Conservation (phyloP, 2,329 filamentous ascomycete species). For the Fusarium sp. region DNA sequence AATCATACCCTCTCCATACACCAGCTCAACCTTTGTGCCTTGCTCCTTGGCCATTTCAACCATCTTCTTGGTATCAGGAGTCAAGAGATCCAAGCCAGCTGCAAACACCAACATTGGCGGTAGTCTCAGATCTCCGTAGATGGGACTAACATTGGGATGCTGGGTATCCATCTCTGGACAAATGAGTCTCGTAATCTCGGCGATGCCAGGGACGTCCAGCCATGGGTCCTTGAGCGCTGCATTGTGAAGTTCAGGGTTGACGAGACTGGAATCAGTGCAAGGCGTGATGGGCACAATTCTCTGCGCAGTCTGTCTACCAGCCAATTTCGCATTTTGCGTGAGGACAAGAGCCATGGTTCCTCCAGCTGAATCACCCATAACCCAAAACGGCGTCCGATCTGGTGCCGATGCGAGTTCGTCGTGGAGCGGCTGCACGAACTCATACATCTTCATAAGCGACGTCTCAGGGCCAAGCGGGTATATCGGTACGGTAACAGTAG, state of each 20-base stretch:
- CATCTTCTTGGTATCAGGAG: constrained; percentile 44
- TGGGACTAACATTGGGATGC: constrained; percentile 43
- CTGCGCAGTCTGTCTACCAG: constrained; percentile 38
- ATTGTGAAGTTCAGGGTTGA: constrained; percentile 41
- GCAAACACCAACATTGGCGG: constrained; percentile 46
- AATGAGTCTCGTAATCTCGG: constrained; percentile 40
- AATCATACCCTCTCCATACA: constrained; percentile 46
- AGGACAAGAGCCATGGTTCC: constrained; percentile 46
- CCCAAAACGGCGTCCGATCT: constrained; percentile 44
- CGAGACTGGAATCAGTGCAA: constrained; percentile 43
- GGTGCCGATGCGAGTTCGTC: constrained; percentile 44
- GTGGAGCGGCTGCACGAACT: constrained; percentile 45
- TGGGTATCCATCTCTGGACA: constrained; percentile 41
- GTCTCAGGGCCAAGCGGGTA: constrained; percentile 48
- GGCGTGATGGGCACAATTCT: constrained; percentile 46
- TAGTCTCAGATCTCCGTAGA: constrained; percentile 44
- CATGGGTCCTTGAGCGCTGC: constrained; percentile 41
- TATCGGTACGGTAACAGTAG: constrained; percentile 46
- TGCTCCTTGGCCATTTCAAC: constrained; percentile 40
- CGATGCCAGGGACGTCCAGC: constrained; percentile 43
- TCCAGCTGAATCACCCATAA: constrained; percentile 47
- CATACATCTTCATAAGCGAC: constrained; percentile 46
- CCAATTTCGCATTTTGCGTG: constrained; percentile 43
- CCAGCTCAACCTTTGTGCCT: constrained; percentile 41
- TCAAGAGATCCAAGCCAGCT: constrained; percentile 43